Percentiles rank a stretch among this genome's conserved stretches.
These are phyloP conservation scores for Diutina neorugosa DNA, from an alignment of 1,139 yeast species.

Conservation along the genomic window DNA sequence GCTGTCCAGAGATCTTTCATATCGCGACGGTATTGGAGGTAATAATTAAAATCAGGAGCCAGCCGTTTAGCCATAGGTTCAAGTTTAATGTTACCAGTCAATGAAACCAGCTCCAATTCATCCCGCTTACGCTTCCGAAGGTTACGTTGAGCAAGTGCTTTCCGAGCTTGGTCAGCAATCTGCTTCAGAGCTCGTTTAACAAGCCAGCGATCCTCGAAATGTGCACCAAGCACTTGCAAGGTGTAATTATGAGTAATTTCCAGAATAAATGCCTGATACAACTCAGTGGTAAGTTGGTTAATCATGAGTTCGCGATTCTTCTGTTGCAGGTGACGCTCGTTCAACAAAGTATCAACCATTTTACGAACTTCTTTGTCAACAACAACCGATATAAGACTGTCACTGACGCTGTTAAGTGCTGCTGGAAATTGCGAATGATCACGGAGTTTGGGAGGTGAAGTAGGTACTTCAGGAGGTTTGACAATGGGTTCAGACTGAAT, in stretches of 20 bases:
- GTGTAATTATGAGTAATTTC: conserved; percentile 37
- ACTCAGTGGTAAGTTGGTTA: conserved; percentile 16
- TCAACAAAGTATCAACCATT: conserved; percentile 26
- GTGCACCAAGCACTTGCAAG: conserved; percentile 31
- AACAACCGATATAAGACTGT: conserved; percentile 18
- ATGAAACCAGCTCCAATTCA: conserved; percentile 30
- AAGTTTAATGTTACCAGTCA: conserved; percentile 10
- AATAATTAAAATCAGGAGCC: background rate
- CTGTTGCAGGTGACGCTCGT: background rate
- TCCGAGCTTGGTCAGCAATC: conserved; percentile 16
- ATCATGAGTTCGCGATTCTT: background rate
- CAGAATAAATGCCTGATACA: conserved; percentile 47
- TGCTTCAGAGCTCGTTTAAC: conserved; percentile 15
- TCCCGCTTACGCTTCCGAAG: conserved; percentile 20
- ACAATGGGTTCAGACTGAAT: background rate
- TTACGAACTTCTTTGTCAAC: conserved; percentile 18
- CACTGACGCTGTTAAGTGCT: conserved; percentile 15
- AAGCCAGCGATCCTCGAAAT: conserved; percentile 13
- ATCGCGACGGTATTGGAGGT: conserved; percentile 16
- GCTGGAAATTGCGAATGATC: conserved; percentile 11
- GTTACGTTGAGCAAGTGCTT: conserved; percentile 13
- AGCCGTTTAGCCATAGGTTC: conserved; percentile 11
- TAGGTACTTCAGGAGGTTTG: background rate
- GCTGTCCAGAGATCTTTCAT: conserved; percentile 31
- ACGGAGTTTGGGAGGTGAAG: conserved; percentile 8